Base-by-base conservation (phyloP, 1,284 basidiomycete genomes). In the Peniophora sp. region DNA sequence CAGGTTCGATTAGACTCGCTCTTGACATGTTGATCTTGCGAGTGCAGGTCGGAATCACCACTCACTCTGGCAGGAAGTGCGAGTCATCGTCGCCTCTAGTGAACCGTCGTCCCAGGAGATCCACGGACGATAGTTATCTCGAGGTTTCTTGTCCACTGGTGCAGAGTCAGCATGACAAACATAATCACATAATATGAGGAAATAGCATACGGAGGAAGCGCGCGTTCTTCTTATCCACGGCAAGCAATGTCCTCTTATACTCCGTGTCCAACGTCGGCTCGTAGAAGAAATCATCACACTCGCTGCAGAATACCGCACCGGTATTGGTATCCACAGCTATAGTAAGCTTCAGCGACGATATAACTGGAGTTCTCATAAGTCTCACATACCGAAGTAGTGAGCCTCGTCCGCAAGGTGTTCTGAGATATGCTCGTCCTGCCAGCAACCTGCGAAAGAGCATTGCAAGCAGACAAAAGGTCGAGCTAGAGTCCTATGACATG, bases 391-490 rank as follows among this genome's bases (percentile, higher is more conserved):
- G 61, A 92, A 89, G 11, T 63, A 58, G 64, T 91, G 89, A 0
- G 72, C 72, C 2, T 71, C 60, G 19, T 78, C 73, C 56, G 68
- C 74, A 54, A 85, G 69, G 63, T 89, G 89, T 2, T 63, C 66
- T 5, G 68, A 62, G 43, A 78, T 70, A 62, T 85, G 89, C 17
- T 69, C 72, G 47, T 68, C 70, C 17, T 63, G 57, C 88, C 84
- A 88, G 59, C 91, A 94, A 6, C 86, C 90, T 23, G 80, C 73
- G 60, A 76, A 88, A 3, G 78, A 61, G 61, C 91, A 94, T n/a
- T 85, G 78, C 10, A 93, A 69, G 59, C 91, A 94, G 8, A 81
- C 81, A 63, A 87, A 85, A 1, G 90, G 89, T n/a, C 88, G 72
- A 2, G 79, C 68, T 19, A 91, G 69, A 0, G 80, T 61, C 0